Conservation (phyloP, 306 rosid species). For the Dryas drummondii region DNA sequence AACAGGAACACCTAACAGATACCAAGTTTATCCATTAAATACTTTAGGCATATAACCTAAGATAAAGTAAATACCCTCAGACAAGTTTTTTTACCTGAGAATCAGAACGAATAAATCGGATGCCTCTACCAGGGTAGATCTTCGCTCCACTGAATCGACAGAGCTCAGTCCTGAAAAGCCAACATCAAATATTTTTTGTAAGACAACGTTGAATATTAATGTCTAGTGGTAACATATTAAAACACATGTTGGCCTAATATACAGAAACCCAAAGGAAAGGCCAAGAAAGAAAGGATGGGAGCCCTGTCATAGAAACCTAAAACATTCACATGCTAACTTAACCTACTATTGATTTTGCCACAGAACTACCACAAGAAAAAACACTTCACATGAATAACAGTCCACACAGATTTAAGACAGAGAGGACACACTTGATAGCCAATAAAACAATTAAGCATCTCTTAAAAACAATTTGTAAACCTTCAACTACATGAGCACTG, state of each 20-base stretch:
- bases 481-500: neutral
- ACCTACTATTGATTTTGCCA: neutral
- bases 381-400: neutral
- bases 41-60: neutral
- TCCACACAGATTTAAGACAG: too few species aligned
- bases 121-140: constrained; percentile 88
- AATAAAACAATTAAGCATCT: neutral
- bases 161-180: constrained; percentile 64
- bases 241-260: neutral
- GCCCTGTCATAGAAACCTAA: neutral
- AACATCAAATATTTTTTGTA: constrained; percentile 1
- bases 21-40: neutral
- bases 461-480: too few species aligned
- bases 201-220: neutral
- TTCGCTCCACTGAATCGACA: constrained; percentile 87
- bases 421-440: neutral
- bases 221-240: neutral
- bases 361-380: neutral
- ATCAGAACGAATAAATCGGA: constrained; percentile 77
- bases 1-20: constrained; percentile 64
- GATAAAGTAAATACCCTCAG: neutral
- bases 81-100: constrained; percentile 57
- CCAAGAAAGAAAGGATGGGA: neutral
- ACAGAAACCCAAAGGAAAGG: neutral
- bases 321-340: neutral